Evolutionary conservation across 129 eudicot genomes (phyloP), one percentile per base, ranked within the genome.

Genomic region (Centaurea solstitialis): DNA sequence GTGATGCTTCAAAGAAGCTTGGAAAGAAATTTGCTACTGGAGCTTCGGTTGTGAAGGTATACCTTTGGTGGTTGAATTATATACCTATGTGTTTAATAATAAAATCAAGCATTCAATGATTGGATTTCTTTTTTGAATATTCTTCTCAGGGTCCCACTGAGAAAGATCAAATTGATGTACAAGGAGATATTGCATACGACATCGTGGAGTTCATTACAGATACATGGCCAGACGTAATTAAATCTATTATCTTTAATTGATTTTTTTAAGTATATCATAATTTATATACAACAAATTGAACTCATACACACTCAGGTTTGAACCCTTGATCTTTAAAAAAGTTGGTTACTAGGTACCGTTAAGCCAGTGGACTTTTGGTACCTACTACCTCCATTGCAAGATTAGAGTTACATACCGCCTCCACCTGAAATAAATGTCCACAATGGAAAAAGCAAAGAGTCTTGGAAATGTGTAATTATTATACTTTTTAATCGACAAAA

Each of bases 11-110:
- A 30, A 96, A 96, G 88, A 96, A 93, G 89, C 98, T 96, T 75
- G 99, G 99, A n/a, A 95, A 95, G 80, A 95, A 95, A 87, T 95
- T 95, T 84, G 99, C 99, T 20, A 96, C 99, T 10, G 99, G 99
- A 35, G 99, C 98, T 65, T 96, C 99, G 61, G 97, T 96, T 41
- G 98, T 93, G 33, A 96, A 96, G 97, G 99, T 96, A 74, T 38
- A 72, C 76, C 9, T 66, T 71, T 21, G 26, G 18, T 82, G 73
- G 73, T 66, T 28, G 17, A 62, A 28, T n/a, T n/a, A n/a, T 57
- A 38, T 24, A 77, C 50, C 8, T n/a, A 38, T 10, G 53, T 28
- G 41, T 66, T 77, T 75, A 9, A 38, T 40, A 30, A 3, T 8
- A 35, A 15, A 70, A 41, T 70, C 18, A 37, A 39, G 61, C 7